Evolutionary conservation across 2,329 filamentous ascomycete species (phyloP).

Genomic region (Penicillium digitatum): DNA sequence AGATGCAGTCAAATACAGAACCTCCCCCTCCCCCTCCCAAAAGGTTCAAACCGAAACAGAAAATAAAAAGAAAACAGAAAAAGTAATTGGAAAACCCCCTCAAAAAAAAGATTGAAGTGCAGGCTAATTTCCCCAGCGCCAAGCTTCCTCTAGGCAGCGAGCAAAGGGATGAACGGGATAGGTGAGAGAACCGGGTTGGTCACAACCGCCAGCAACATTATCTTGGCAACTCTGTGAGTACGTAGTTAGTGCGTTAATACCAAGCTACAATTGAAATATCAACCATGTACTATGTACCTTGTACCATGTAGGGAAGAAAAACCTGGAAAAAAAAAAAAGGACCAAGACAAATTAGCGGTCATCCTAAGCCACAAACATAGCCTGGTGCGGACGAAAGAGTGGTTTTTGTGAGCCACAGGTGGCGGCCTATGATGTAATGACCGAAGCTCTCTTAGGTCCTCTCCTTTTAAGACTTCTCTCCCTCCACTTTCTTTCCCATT

Average conservation of each 20-base stretch:
- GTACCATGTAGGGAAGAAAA: too few species aligned
- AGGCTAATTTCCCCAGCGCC: slow-evolving; percentile 9
- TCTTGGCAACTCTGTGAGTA: not conserved
- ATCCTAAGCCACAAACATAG: not conserved
- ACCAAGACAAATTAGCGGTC: not conserved
- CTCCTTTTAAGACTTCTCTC: slow-evolving; percentile 41
- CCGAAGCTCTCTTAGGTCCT: slow-evolving; percentile 48
- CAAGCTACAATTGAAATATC: not conserved
- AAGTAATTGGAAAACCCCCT: too few species aligned
- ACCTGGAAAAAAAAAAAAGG: not conserved
- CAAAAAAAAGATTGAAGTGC: slow-evolving; percentile 6
- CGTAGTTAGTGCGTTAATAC: too few species aligned
- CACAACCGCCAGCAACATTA: not conserved
- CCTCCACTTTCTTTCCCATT: slow-evolving; percentile 3
- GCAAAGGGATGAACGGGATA: slow-evolving; percentile 20
- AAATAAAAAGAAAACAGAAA: not conserved
- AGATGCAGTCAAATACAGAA: not conserved
- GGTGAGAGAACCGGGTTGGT: slow-evolving; percentile 8
- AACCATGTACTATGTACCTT: not conserved
- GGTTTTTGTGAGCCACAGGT: slow-evolving; percentile 7
- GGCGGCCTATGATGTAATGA: slow-evolving; percentile 34
- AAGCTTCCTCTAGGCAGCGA: slow-evolving; percentile 22
- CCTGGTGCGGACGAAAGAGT: too few species aligned
- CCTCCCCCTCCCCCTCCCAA: too few species aligned
- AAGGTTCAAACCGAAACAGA: too few species aligned